Evolutionary conservation across 2,329 filamentous ascomycete genomes (phyloP).

Genomic region (Pseudocercospora ulei): DNA sequence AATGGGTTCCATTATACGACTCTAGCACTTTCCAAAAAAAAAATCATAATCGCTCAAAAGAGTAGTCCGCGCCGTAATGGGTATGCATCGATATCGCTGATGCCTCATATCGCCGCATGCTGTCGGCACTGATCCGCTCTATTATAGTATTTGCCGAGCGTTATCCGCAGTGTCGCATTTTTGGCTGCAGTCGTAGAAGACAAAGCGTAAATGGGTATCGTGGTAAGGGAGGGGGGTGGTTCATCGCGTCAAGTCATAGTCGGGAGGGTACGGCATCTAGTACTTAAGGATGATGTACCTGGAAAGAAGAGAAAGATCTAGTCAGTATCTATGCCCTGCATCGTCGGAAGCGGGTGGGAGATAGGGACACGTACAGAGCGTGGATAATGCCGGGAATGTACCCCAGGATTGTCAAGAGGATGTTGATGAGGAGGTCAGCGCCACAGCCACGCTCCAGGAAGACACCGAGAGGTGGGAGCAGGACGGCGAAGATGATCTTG

Average conservation of each 20-base stretch:
- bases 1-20: neutral
- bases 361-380: slow-evolving; percentile 60
- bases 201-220: slow-evolving; percentile 6
- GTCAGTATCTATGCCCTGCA: slow-evolving; percentile 11
- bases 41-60: slow-evolving; percentile 2
- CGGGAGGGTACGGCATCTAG: slow-evolving; percentile 41
- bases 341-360: slow-evolving; percentile 1
- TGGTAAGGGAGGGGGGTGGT: neutral
- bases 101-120: slow-evolving; percentile 6
- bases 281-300: slow-evolving; percentile 85
- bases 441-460: slow-evolving; percentile 89
- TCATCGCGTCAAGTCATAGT: neutral
- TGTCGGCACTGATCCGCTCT: neutral
- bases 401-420: slow-evolving; percentile 60
- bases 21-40: neutral
- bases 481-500: slow-evolving; percentile 78
- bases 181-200: neutral
- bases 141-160: slow-evolving; percentile 6
- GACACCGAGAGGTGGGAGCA: slow-evolving; percentile 83
- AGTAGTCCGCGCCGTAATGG: neutral
- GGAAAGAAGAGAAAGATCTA: slow-evolving; percentile 12
- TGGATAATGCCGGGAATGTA: slow-evolving; percentile 66
- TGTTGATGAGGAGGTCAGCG: slow-evolving; percentile 83
- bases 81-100: slow-evolving; percentile 5
- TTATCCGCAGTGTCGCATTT: neutral